These are phyloP conservation scores for Liriodendron chinense DNA, from an alignment of 164 flowering plant genomes.

Conservation along the genomic window DNA sequence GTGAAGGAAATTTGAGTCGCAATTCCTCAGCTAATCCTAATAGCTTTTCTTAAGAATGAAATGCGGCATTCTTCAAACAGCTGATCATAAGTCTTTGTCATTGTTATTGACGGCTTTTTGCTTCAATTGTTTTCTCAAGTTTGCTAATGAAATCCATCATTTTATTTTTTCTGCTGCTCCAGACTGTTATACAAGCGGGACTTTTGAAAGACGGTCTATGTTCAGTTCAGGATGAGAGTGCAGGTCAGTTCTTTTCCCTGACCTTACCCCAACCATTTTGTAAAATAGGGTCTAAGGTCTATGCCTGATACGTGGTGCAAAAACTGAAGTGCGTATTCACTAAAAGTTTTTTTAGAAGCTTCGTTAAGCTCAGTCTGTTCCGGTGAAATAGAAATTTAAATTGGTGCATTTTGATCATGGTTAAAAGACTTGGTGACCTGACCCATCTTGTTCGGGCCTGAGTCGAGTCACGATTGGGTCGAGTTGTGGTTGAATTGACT, in stretches of 20 bases:
- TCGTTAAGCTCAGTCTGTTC: no score
- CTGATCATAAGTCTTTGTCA: background rate
- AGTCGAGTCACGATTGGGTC: no score
- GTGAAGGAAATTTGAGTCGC: background rate
- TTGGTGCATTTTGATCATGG: no score
- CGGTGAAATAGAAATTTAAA: no score
- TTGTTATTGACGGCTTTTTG: background rate
- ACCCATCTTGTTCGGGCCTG: no score
- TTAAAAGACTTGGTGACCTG: no score
- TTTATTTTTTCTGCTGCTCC: background rate
- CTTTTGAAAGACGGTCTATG: slow-evolving; percentile 77
- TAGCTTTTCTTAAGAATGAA: background rate
- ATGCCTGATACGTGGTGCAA: no score
- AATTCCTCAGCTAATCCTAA: background rate
- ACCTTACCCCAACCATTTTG: background rate
- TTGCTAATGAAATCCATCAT: background rate
- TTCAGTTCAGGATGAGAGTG: slow-evolving; percentile 96
- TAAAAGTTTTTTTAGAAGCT: no score
- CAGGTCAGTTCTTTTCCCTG: slow-evolving; percentile 46
- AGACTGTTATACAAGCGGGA: slow-evolving; percentile 78
- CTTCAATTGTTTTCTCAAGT: background rate
- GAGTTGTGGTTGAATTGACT: no score
- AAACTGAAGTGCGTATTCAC: no score
- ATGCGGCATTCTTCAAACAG: background rate
- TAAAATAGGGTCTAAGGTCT: no score